Evolutionary conservation across 768 basidiomycete species (phyloP), one percentile per base, ranked within the genome.

Genomic region (Boletus rubescentipes): DNA sequence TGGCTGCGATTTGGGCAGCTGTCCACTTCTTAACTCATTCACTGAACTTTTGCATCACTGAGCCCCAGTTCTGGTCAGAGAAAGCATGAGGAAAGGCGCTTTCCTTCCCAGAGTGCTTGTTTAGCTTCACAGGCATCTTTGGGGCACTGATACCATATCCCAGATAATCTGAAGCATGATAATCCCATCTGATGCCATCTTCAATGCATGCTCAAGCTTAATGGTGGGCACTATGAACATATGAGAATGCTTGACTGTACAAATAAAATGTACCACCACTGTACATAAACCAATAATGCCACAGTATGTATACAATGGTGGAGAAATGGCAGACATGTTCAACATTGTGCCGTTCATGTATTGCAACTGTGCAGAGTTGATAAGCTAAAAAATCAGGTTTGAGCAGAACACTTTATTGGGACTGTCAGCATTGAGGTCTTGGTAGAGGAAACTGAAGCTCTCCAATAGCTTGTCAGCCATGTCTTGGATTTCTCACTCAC

Each of bases 381-480:
- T 31, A 16, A 55, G 38, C 29, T 41, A 32, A 5, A 45, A 37
- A 18, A 57, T 45, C 9, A 57, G 40, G 0, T 30, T n/a, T 0
- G 16, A 49, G 5, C 5, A 7, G 20, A 54, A 57, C 0, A 16
- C 47, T 10, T 26, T 45, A 0, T 30, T 26, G 0, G 44, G 29
- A 15, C n/a, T 11, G 6, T 32, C 21, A 7, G 38, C 9, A 39
- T 58, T 7, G 1, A 54, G 53, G 16, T 36, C 44, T 5, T 49
- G 1, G 3, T 49, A 49, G 6, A 57, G 43, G 38, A 54, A 58
- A 1, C 6, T n/a, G 2, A 3, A 18, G 16, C 2, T 6, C 36
- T 54, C 9, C 1, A 58, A 43, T 8, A 58, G 53, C 29, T 42
- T 46, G 2, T 45, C 34, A 0, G 53, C 42, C 43, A 49, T 54